Evolutionary conservation across 164 flowering plant species (phyloP).

Genomic region (Aristolochia fimbriata): DNA sequence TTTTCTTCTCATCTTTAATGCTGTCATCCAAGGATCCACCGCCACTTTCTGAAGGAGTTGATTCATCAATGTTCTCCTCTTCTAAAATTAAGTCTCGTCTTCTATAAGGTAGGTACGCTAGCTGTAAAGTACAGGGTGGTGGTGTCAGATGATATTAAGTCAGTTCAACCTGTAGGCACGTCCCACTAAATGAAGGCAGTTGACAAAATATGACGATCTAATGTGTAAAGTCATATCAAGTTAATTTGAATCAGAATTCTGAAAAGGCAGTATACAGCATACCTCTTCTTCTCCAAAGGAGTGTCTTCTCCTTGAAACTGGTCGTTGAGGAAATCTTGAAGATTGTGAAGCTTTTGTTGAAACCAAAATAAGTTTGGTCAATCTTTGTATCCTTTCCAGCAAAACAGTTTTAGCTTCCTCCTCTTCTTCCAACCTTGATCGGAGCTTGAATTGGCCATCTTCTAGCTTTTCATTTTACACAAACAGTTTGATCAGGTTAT

Average conservation of each 20-base stretch:
- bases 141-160: not conserved
- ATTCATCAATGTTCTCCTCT: constrained; percentile 69
- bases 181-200: no score
- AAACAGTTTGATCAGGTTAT: not conserved
- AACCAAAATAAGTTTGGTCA: constrained; percentile 87
- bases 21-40: constrained; percentile 44
- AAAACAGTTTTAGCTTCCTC: constrained; percentile 98
- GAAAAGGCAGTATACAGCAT: not conserved
- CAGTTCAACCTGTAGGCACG: not conserved
- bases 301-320: constrained; percentile 81
- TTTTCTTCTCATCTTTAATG: constrained; percentile 64
- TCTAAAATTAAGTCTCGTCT: constrained; percentile 74
- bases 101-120: constrained; percentile 86
- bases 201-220: no score
- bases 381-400: constrained; percentile 78
- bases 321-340: constrained; percentile 57
- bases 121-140: constrained; percentile 30
- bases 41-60: constrained; percentile 58
- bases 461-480: constrained; percentile 60
- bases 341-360: constrained; percentile 73
- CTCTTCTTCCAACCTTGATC: constrained; percentile 90
- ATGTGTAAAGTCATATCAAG: no score
- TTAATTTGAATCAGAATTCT: no score
- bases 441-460: constrained; percentile 91
- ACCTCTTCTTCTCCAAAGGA: constrained; percentile 99